These are phyloP conservation scores for Nectriaceae sp. DNA, from an alignment of 2,329 filamentous ascomycete species.

Conservation along the genomic window DNA sequence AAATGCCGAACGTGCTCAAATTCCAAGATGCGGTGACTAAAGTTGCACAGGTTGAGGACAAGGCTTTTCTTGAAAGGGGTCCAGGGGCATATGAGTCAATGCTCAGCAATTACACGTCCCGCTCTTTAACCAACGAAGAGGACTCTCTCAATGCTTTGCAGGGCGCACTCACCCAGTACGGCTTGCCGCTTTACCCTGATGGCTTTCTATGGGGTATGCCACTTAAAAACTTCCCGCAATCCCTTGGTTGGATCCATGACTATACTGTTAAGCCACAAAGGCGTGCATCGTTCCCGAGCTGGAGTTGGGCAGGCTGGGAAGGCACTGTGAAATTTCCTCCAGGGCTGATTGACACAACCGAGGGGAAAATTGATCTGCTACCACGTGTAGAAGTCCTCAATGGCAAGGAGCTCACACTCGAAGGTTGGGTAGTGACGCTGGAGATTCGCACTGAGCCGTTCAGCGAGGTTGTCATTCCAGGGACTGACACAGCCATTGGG, in stretches of 20 bases:
- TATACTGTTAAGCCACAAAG: neutral
- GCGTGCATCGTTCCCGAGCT: neutral
- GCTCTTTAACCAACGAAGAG: neutral
- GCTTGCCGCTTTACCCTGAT: neutral
- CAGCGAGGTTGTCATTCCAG: neutral
- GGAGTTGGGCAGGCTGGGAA: constrained; percentile 5
- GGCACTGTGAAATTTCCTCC: neutral
- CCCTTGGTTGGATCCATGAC: constrained; percentile 1
- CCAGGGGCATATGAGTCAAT: neutral
- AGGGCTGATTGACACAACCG: neutral
- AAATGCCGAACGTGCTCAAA: no score
- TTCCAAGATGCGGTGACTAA: no score
- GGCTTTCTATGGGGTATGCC: neutral
- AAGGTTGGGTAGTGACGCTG: neutral
- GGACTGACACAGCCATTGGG: neutral
- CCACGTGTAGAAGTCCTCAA: neutral
- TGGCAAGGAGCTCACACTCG: neutral
- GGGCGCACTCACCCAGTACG: neutral
- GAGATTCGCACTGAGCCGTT: constrained; percentile 1
- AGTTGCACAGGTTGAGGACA: no score
- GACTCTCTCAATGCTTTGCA: constrained; percentile 4
- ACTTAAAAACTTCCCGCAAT: neutral
- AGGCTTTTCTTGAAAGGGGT: neutral
- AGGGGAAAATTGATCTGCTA: neutral
- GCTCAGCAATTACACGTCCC: neutral